A percentile compares a stretch with the other conserved stretches of the same genome.
Evolutionary conservation across 1,284 basidiomycete genomes (phyloP).

Genomic region (Ganoderma sp.): DNA sequence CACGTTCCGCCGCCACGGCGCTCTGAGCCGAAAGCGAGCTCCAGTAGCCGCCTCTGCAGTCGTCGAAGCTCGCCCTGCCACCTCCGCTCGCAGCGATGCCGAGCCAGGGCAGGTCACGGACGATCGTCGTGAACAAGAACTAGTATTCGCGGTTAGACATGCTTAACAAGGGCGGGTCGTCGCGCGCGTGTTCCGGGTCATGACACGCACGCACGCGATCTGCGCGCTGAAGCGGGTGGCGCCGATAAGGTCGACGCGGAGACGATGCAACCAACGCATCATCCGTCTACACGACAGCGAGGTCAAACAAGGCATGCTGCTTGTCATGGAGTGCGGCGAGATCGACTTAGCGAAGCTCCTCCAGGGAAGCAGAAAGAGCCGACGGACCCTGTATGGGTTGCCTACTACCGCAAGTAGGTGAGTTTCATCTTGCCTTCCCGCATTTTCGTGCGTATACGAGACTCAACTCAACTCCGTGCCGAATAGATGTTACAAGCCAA

Average conservation of each 20-base stretch:
- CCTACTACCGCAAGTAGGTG: constrained; percentile 95
- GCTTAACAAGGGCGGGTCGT: constrained; percentile 91
- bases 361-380: constrained; percentile 79
- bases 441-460: background rate
- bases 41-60: constrained; percentile 21
- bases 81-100: background rate
- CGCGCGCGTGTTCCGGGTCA: constrained; percentile 91
- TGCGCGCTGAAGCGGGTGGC: constrained; percentile 91
- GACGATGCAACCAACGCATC: constrained; percentile 88
- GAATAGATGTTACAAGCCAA: constrained; percentile 93
- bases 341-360: constrained; percentile 85
- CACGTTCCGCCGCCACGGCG: too few species aligned
- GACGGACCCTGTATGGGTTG: constrained; percentile 89
- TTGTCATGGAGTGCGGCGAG: constrained; percentile 96
- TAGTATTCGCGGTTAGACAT: constrained; percentile 83
- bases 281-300: constrained; percentile 91
- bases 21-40: constrained; percentile 22
- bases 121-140: constrained; percentile 67
- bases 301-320: constrained; percentile 68
- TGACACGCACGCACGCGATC: constrained; percentile 77
- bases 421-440: constrained; percentile 27
- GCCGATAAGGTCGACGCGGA: constrained; percentile 85
- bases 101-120: constrained; percentile 8
- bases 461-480: background rate
- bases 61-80: constrained; percentile 5